These are phyloP conservation scores for Collybia nuda DNA, from an alignment of 768 basidiomycete species.

Conservation along the genomic window DNA sequence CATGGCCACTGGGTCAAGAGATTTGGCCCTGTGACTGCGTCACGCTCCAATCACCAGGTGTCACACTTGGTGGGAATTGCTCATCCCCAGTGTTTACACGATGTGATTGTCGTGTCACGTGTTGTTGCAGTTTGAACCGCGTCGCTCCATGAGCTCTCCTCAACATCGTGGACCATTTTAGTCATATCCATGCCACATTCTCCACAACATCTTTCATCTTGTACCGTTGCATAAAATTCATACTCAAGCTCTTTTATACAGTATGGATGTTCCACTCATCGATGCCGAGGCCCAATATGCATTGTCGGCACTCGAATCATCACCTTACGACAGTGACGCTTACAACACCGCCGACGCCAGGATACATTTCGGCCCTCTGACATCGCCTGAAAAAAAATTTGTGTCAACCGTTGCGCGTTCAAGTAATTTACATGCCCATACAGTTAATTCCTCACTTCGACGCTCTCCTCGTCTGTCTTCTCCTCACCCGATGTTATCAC, in stretches of 20 bases:
- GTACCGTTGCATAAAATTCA: neutral
- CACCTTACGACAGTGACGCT: constrained; percentile 38
- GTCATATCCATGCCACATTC: constrained; percentile 2
- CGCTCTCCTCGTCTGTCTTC: constrained; percentile 53
- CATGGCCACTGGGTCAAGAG: no score
- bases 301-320: constrained; percentile 25
- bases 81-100: no score
- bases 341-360: constrained; percentile 42
- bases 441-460: constrained; percentile 31
- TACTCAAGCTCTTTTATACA: neutral
- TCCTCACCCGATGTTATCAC: constrained; percentile 28
- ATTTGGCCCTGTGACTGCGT: no score
- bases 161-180: neutral
- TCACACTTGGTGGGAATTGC: no score
- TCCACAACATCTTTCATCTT: neutral
- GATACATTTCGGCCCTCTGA: constrained; percentile 50
- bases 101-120: constrained; percentile 15
- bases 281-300: neutral
- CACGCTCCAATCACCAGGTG: no score
- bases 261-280: neutral
- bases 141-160: no score
- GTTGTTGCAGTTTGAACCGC: constrained; percentile 10
- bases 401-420: constrained; percentile 28
- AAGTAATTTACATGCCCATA: constrained; percentile 19
- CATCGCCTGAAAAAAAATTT: constrained; percentile 53